Evolutionary conservation across 2,329 filamentous ascomycete genomes (phyloP).

Genomic region (Colletotrichum noveboracense): DNA sequence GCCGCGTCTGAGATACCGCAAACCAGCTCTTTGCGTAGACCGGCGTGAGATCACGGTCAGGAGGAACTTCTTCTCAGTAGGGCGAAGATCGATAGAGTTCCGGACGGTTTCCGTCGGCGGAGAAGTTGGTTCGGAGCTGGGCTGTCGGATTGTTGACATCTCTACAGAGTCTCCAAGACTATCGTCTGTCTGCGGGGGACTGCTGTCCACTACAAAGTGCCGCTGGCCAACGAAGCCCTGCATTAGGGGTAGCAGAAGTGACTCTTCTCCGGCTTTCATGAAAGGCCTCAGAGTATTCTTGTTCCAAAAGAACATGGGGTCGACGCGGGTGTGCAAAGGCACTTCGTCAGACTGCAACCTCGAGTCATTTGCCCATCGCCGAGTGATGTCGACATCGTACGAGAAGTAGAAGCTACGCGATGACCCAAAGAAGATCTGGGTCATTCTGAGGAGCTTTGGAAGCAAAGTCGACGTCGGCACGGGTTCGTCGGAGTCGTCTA

Average conservation of each 20-base stretch:
- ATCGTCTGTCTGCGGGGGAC: constrained; percentile 60
- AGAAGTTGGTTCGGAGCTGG: constrained; percentile 29
- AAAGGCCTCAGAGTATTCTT: constrained; percentile 76
- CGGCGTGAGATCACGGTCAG: constrained; percentile 93
- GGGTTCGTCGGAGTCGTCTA: constrained; percentile 42
- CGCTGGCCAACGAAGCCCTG: constrained; percentile 94
- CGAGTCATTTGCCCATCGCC: constrained; percentile 53
- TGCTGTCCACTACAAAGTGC: constrained; percentile 74
- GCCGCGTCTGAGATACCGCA: constrained; percentile 89
- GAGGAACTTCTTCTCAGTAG: constrained; percentile 66
- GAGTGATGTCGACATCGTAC: constrained; percentile 92
- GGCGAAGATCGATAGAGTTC: constrained; percentile 44
- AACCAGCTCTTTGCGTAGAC: constrained; percentile 82
- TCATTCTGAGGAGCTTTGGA: constrained; percentile 84
- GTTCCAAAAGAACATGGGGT: constrained; percentile 93
- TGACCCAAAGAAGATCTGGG: constrained; percentile 82
- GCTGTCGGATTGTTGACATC: constrained; percentile 41
- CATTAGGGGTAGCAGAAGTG: constrained; percentile 80
- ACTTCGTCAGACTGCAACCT: constrained; percentile 50
- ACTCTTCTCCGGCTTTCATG: constrained; percentile 72
- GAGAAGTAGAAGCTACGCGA: constrained; percentile 93
- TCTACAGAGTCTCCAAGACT: constrained; percentile 51
- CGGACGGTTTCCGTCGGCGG: constrained; percentile 28
- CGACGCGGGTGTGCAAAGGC: constrained; percentile 75
- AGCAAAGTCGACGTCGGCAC: constrained; percentile 60